Percentiles rank a stretch among this genome's conserved stretches.
These are phyloP conservation scores for Hypoxylon sp. DNA, from an alignment of 2,329 filamentous ascomycete species.

Conservation along the genomic window DNA sequence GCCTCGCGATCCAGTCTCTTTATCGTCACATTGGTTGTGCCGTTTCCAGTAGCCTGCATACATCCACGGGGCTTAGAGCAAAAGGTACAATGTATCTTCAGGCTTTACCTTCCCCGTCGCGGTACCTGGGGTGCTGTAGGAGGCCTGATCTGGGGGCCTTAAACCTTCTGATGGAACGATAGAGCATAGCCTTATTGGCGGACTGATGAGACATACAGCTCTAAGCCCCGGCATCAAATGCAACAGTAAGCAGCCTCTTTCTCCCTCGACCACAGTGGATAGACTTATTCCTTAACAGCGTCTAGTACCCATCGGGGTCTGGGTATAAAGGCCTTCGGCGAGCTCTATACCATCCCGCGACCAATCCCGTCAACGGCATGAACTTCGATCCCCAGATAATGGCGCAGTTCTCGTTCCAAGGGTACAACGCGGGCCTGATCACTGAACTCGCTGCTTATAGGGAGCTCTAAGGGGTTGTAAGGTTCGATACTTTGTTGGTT, in stretches of 20 bases:
- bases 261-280: not conserved
- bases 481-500: slow-evolving; percentile 27
- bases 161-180: not conserved
- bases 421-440: not conserved
- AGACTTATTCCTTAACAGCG: not conserved
- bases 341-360: not conserved
- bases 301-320: not conserved
- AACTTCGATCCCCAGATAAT: not conserved
- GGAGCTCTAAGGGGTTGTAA: slow-evolving; percentile 10
- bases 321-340: not conserved
- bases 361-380: slow-evolving; percentile 8
- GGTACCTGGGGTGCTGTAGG: not conserved
- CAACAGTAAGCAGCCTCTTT: slow-evolving; percentile 2
- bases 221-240: not conserved
- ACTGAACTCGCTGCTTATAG: not conserved
- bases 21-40: not conserved
- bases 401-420: slow-evolving; percentile 6
- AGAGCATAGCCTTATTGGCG: slow-evolving; percentile 19
- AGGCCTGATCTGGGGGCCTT: not conserved
- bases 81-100: not conserved
- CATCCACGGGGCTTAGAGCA: not conserved
- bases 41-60: slow-evolving; percentile 12
- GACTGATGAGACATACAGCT: not conserved
- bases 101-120: not conserved
- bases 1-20: not conserved